These are phyloP conservation scores for Malus sylvestris DNA, from an alignment of 306 rosid species.

Conservation along the genomic window DNA sequence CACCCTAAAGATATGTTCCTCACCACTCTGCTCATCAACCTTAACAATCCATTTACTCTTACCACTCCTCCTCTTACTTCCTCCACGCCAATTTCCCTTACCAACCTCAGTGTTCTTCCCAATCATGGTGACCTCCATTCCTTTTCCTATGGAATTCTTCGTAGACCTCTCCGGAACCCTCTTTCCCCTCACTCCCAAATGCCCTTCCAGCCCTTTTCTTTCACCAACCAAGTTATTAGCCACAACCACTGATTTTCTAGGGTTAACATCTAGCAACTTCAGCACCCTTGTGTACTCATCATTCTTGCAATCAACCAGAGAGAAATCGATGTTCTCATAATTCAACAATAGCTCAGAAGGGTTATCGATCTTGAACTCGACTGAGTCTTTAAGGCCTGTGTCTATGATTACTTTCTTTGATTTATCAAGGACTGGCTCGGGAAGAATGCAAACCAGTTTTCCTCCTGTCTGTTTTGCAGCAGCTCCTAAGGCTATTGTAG, in stretches of 20 bases:
- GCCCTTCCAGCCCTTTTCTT: slow-evolving; percentile 29
- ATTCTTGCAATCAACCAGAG: slow-evolving; percentile 46
- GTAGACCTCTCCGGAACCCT: slow-evolving; percentile 38
- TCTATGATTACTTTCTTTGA: slow-evolving; percentile 36
- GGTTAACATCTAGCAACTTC: slow-evolving; percentile 40
- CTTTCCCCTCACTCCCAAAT: slow-evolving; percentile 27
- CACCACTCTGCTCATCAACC: slow-evolving; percentile 64
- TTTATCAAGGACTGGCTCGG: slow-evolving; percentile 38
- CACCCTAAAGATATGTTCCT: slow-evolving; percentile 55
- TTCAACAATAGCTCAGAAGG: slow-evolving; percentile 32
- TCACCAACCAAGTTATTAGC: slow-evolving; percentile 43
- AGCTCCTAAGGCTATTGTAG: slow-evolving; percentile 56
- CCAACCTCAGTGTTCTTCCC: slow-evolving; percentile 18
- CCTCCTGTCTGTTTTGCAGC: slow-evolving; percentile 61
- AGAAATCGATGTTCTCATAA: slow-evolving; percentile 57
- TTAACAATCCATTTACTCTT: slow-evolving; percentile 51
- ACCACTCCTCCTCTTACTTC: slow-evolving; percentile 6
- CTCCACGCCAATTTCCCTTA: slow-evolving; percentile 6
- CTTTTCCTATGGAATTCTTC: slow-evolving; percentile 47
- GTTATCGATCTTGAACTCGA: slow-evolving; percentile 57
- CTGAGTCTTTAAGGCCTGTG: slow-evolving; percentile 43
- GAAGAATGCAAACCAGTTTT: slow-evolving; percentile 52
- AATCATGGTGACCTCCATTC: slow-evolving; percentile 48
- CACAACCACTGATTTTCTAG: slow-evolving; percentile 47
- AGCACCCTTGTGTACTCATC: slow-evolving; percentile 36